Evolutionary conservation across 805 yeast species (phyloP).

Genomic region (Suhomyces sp.): DNA sequence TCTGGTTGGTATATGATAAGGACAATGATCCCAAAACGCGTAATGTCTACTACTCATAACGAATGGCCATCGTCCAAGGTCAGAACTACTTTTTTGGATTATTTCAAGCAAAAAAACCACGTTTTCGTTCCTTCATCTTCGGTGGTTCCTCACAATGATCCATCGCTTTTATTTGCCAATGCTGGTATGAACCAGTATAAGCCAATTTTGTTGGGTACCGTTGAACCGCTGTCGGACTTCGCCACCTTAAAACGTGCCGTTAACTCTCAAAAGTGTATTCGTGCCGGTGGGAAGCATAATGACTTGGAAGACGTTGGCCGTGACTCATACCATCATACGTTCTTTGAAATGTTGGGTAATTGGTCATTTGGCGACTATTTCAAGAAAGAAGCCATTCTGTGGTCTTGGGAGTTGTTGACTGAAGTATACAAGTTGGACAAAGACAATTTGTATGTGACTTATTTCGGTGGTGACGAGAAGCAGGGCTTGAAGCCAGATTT

Average conservation of each 20-base stretch:
- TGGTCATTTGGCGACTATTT: conserved; percentile 99
- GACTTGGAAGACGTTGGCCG: conserved; percentile 98
- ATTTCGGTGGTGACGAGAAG: conserved; percentile 88
- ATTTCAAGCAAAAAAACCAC: conserved; percentile 66
- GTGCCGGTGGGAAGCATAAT: conserved; percentile 99
- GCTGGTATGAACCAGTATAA: conserved; percentile 99
- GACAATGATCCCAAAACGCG: conserved; percentile 14
- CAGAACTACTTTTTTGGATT: conserved; percentile 83
- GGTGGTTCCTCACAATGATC: conserved; percentile 97
- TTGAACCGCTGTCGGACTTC: conserved; percentile 89
- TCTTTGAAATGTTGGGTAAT: conserved; percentile 98
- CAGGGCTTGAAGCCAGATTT: conserved; percentile 87
- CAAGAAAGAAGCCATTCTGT: conserved; percentile 86
- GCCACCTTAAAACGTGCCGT: conserved; percentile 82
- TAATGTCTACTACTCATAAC: conserved; percentile 21
- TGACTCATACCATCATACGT: conserved; percentile 97
- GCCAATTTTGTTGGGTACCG: conserved; percentile 95
- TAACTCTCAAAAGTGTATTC: conserved; percentile 96
- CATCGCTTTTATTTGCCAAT: conserved; percentile 92
- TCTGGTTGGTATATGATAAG: conserved; percentile 11
- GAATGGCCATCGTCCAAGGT: conserved; percentile 53
- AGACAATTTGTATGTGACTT: conserved; percentile 87
- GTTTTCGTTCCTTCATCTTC: conserved; percentile 89
- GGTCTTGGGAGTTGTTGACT: conserved; percentile 91
- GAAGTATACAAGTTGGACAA: conserved; percentile 74